phyloP scores from a whole-genome alignment of 139 green algal species.

The Yamagishiella unicocca region DNA sequence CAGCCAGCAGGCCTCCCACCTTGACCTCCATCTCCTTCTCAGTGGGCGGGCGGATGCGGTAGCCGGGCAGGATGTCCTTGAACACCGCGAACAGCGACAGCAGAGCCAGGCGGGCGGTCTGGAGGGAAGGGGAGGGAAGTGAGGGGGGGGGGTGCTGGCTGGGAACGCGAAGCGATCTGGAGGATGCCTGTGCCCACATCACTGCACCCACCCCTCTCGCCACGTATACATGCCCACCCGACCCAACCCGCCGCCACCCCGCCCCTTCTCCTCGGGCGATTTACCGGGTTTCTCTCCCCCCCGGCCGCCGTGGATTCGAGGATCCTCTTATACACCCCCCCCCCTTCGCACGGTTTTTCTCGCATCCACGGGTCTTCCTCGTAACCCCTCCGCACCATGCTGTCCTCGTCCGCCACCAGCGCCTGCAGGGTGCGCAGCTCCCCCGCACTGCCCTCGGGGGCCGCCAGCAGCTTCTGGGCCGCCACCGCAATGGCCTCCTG shows the following conservation, averaged over 20 bases:
- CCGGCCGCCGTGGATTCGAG: too few species aligned
- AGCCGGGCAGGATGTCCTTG: slow-evolving; percentile 86
- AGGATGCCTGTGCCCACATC: too few species aligned
- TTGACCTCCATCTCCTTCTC: slow-evolving; percentile 76
- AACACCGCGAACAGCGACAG: slow-evolving; percentile 89
- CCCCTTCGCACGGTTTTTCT: background rate
- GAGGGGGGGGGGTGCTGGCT: background rate
- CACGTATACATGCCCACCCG: background rate
- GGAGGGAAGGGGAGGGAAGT: background rate
- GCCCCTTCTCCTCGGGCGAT: too few species aligned
- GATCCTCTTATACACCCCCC: background rate
- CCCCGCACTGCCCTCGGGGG: slow-evolving; percentile 71
- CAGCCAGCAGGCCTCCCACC: slow-evolving; percentile 31
- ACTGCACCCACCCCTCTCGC: background rate
- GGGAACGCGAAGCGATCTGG: too few species aligned
- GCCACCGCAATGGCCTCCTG: slow-evolving; percentile 80
- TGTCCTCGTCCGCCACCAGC: slow-evolving; percentile 24
- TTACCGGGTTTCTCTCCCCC: too few species aligned
- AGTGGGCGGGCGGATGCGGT: slow-evolving; percentile 85
- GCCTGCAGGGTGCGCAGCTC: slow-evolving; percentile 50
- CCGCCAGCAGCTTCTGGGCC: slow-evolving; percentile 77
- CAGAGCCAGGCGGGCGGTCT: slow-evolving; percentile 83
- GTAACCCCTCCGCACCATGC: slow-evolving; percentile 21
- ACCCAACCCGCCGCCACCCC: background rate
- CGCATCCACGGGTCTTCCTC: background rate